Evolutionary conservation across 495 filamentous ascomycete species (phyloP), one percentile per base, ranked within the genome.

Genomic region (Tuber melanosporum): DNA sequence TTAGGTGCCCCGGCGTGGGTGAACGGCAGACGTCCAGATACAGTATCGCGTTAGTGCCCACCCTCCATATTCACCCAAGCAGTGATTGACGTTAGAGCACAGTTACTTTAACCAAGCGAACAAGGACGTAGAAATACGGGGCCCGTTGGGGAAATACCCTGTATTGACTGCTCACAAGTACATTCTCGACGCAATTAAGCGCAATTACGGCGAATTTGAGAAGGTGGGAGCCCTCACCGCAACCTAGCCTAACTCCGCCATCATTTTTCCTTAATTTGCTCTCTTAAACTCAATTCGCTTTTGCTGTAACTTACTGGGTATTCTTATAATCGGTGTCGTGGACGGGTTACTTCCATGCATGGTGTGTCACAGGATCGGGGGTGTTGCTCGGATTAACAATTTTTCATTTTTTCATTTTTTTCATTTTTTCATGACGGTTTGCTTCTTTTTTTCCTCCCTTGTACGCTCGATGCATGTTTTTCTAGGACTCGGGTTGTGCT

Each of bases 61-160:
- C 41, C 22, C 72, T 42, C 32, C 26, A 2, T 49, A 26, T 57
- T 26, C 12, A 20, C 43, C 39, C 26, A 3, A 47, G 36, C 2
- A 73, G 22, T 15, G 32, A 15, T 71, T 75, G 14, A 72, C 45
- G 36, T 44, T 45, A 36, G 1, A 26, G 17, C 43, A 36, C 5
- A 82, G 80, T 1, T 91, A 87, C 72, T 92, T 92, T 81, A 91
- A 91, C 74, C 90, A 91, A 83, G 88, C 90, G 4, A 88, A 87
- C 80, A 87, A 86, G 80, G 86, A 90, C 84, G 85, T 87, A n/a
- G 82, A 85, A 74, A 89, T 91, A 74, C 88, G 90, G 77, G 90
- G 89, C 4, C 89, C 89, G 19, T 42, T 83, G 80, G 88, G 88
- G 84, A 91, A 91, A 82, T 91, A 91, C 83, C 87, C 88, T 19